These are phyloP conservation scores for Neonectria coccinea DNA, from an alignment of 2,329 filamentous ascomycete species.

Conservation along the genomic window DNA sequence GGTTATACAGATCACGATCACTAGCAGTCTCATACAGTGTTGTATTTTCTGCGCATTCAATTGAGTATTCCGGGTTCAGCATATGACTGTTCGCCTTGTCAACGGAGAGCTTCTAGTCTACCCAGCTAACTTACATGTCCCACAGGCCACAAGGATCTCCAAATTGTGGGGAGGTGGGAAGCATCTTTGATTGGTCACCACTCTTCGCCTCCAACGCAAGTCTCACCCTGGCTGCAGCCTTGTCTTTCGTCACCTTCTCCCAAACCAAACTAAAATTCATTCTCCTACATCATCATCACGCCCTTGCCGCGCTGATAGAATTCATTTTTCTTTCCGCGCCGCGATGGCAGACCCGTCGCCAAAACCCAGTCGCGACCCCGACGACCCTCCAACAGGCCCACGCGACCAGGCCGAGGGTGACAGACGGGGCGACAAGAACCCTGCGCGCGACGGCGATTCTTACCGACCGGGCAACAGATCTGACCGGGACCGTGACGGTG, in stretches of 20 bases:
- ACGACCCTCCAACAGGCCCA: constrained; percentile 16
- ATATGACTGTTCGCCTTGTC: not conserved
- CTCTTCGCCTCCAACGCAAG: not conserved
- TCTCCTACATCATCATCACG: constrained; percentile 15
- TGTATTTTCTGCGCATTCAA: not conserved
- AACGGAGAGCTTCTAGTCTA: not conserved
- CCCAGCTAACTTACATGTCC: too few species aligned
- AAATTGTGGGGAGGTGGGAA: constrained; percentile 14
- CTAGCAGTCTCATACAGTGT: not conserved
- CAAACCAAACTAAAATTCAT: constrained; percentile 10
- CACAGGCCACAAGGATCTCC: not conserved
- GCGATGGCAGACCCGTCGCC: constrained; percentile 23
- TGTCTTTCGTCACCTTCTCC: constrained; percentile 16
- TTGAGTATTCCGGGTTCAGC: not conserved
- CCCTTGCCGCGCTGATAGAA: not conserved
- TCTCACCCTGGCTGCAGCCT: constrained; percentile 10
- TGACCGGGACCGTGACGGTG: constrained; percentile 14
- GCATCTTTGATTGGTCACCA: constrained; percentile 7
- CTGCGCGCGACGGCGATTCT: constrained; percentile 13
- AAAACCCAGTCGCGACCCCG: constrained; percentile 22
- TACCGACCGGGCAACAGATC: constrained; percentile 18
- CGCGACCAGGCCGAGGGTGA: constrained; percentile 14
- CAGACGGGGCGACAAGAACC: constrained; percentile 12
- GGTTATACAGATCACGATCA: not conserved
- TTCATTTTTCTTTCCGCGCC: not conserved